Percentiles rank a stretch among this genome's conserved stretches.
Conservation (phyloP, 164 flowering plant species). For the Aristolochia californica region DNA sequence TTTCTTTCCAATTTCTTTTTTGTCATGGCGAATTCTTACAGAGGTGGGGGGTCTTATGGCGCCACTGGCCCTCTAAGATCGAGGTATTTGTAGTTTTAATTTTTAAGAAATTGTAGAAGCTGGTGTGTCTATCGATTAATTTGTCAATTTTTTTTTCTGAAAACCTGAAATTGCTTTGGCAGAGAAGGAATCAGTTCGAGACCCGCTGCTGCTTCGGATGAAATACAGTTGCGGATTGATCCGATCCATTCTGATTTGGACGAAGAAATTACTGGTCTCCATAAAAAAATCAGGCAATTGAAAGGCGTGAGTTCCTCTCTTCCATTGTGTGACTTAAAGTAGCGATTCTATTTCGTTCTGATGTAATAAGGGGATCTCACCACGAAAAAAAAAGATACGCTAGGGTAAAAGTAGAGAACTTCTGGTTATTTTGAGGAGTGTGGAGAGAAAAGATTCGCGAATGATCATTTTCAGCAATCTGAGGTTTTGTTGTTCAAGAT, state of each 20-base stretch:
- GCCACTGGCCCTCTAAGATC: constrained; percentile 1
- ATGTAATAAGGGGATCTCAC: too few species aligned
- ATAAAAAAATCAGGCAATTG: constrained; percentile 32
- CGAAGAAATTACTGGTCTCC: constrained; percentile 51
- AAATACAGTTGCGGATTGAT: constrained; percentile 61
- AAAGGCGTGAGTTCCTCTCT: constrained; percentile 26
- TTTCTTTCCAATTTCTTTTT: background rate
- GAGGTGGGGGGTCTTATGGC: background rate
- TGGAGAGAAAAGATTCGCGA: too few species aligned
- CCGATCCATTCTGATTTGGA: constrained; percentile 64
- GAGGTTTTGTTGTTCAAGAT: too few species aligned
- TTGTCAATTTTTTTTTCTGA: background rate
- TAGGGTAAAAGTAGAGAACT: too few species aligned
- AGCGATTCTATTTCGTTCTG: too few species aligned
- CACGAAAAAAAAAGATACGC: too few species aligned
- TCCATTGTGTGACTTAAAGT: background rate
- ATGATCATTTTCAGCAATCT: too few species aligned
- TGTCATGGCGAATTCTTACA: constrained; percentile 1
- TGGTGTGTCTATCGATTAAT: background rate
- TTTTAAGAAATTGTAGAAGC: background rate
- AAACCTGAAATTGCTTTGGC: constrained; percentile 4
- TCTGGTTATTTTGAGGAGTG: too few species aligned
- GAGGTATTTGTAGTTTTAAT: background rate
- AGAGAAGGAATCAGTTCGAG: constrained; percentile 57
- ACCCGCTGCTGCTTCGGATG: constrained; percentile 33